Evolutionary conservation across 1,284 basidiomycete species (phyloP).

Genomic region (Stereum hirsutum): DNA sequence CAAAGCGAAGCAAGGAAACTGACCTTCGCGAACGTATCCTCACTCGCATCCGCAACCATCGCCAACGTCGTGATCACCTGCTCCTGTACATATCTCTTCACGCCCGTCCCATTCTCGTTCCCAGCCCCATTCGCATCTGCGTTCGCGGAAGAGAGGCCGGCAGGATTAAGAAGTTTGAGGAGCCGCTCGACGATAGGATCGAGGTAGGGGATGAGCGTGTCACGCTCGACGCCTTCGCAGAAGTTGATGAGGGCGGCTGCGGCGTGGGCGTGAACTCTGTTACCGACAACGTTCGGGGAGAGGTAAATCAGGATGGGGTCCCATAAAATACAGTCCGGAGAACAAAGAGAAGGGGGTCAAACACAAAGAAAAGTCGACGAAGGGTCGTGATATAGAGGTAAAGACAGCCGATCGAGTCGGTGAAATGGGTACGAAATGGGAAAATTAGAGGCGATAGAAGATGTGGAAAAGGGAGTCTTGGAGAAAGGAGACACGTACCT

Average conservation of each 20-base stretch:
- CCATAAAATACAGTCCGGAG: too few relatives aligned
- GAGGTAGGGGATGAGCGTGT: conserved; percentile 64
- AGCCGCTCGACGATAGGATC: conserved; percentile 70
- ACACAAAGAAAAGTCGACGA: too few relatives aligned
- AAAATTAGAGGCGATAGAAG: too few relatives aligned
- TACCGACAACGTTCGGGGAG: too few relatives aligned
- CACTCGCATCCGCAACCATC: conserved; percentile 79
- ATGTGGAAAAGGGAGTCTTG: not conserved
- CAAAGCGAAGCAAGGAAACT: not conserved
- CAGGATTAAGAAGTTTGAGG: conserved; percentile 51
- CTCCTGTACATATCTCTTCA: conserved; percentile 66
- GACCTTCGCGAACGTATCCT: conserved; percentile 61
- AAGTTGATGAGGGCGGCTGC: conserved; percentile 85
- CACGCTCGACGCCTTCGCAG: conserved; percentile 73
- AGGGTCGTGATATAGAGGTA: too few relatives aligned
- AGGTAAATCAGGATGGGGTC: too few relatives aligned
- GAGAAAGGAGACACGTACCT: conserved; percentile 33
- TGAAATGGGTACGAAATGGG: too few relatives aligned
- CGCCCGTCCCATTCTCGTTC: conserved; percentile 24
- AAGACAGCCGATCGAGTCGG: too few relatives aligned
- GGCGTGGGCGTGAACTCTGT: conserved; percentile 75
- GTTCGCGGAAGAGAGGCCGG: too few relatives aligned
- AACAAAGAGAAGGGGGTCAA: too few relatives aligned
- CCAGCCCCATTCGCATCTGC: too few relatives aligned
- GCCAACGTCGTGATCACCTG: conserved; percentile 77